Conservation (phyloP, 495 filamentous ascomycete genomes). For the Melanomma pulvis-pyrius region DNA sequence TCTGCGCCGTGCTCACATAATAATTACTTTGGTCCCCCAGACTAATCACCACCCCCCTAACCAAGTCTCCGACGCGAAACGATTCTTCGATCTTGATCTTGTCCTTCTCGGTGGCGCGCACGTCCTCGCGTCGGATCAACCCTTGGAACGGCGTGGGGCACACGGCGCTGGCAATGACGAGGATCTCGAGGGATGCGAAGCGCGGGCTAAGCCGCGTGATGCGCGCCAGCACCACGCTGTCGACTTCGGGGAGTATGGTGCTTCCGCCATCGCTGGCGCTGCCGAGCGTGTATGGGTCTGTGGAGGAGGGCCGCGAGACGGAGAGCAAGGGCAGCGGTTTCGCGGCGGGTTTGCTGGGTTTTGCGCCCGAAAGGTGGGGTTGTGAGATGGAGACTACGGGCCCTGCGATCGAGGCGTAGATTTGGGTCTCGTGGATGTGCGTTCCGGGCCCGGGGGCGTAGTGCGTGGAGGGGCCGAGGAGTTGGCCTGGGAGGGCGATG, state of each 20-base stretch:
- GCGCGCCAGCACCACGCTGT: conserved; percentile 76
- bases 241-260: conserved; percentile 79
- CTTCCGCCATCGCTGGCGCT: conserved; percentile 51
- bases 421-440: conserved; percentile 68
- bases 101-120: conserved; percentile 94
- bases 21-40: conserved; percentile 92
- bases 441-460: conserved; percentile 78
- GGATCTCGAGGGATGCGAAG: conserved; percentile 80
- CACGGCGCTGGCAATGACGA: conserved; percentile 68
- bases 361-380: conserved; percentile 46
- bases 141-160: conserved; percentile 42
- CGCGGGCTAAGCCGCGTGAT: conserved; percentile 81
- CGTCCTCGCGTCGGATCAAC: conserved; percentile 77
- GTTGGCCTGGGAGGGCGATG: conserved; percentile 70
- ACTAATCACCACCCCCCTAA: conserved; percentile 76
- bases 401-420: conserved; percentile 74
- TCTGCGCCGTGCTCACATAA: conserved; percentile 84
- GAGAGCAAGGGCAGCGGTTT: conserved; percentile 46
- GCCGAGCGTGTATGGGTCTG: conserved; percentile 38
- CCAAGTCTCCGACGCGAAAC: conserved; percentile 92
- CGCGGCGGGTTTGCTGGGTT: conserved; percentile 42
- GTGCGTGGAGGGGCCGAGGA: conserved; percentile 65
- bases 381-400: conserved; percentile 55
- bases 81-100: conserved; percentile 85
- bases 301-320: conserved; percentile 38